Evolutionary conservation across 306 rosid genomes (phyloP), one percentile per base, ranked within the genome.

Genomic region (Luffa acutangula): DNA sequence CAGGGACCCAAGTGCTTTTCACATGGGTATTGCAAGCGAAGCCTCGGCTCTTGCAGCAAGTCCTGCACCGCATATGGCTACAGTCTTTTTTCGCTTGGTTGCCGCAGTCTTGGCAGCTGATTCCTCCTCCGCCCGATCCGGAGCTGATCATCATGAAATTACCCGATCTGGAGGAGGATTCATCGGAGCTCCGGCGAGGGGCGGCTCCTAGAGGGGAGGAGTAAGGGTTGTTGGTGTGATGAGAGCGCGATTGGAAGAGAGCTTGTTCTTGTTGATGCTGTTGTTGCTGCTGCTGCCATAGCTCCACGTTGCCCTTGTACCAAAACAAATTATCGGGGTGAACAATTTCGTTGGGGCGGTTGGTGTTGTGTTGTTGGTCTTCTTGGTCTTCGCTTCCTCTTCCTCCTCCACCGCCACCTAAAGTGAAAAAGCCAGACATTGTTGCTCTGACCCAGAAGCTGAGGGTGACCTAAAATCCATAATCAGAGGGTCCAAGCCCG

Each of bases 31-130:
- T 85, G 64, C 99, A 96, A 31, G 93, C 93, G 20, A 85, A 89
- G 4, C 99, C 99, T 15, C 99, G 91, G 86, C 94, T 93, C 79
- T 93, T 96, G 70, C 99, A 96, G 82, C 99, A 96, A 25, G 98
- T 93, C 45, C 99, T 85, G 56, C 99, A 96, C 74, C 99, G 75
- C 87, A 85, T 81, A 84, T 96, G 97, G 63, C 84, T 81, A 80
- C 99, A 96, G 60, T 96, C 97, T 65, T 93, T 96, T 86, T 96
- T 96, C 0, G 99, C 98, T 62, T 96, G 99, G 85, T 96, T 96
- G 12, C 99, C 99, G 8, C 99, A 96, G 78, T 96, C 99, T 63
- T 93, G 97, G 80, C 99, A 96, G 54, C 97, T 93, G 12, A 92
- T 83, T 4, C 94, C 90, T 2, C 89, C 81, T 12, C 86, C 84